Conservation (phyloP, 768 basidiomycete genomes). For the Auriscalpium orientale region DNA sequence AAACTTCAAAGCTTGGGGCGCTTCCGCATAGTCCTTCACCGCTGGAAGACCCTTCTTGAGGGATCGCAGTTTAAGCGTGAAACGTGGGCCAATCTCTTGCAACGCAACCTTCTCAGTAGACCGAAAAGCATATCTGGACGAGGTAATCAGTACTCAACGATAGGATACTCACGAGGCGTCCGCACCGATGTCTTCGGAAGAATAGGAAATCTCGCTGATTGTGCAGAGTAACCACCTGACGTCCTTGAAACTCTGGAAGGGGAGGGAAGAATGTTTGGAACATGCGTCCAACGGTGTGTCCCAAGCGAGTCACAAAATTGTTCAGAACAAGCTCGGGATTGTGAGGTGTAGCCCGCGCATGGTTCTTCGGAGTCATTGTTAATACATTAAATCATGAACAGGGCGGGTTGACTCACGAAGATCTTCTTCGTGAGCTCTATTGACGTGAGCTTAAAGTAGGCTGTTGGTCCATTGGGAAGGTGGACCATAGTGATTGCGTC, state of each 20-base stretch:
- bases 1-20: conserved; percentile 48
- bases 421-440: conserved; percentile 82
- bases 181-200: conserved; percentile 89
- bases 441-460: conserved; percentile 91
- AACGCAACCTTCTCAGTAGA: conserved; percentile 85
- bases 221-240: conserved; percentile 95
- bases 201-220: conserved; percentile 98
- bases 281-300: conserved; percentile 88
- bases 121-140: conserved; percentile 78
- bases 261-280: conserved; percentile 97
- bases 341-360: conserved; percentile 88
- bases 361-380: conserved; percentile 46
- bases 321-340: conserved; percentile 94
- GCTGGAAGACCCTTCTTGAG: conserved; percentile 84
- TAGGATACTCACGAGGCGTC: neutral
- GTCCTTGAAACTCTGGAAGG: conserved; percentile 88
- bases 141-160: conserved; percentile 7
- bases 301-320: conserved; percentile 88
- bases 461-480: conserved; percentile 87
- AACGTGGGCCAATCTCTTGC: conserved; percentile 97
- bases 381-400: neutral
- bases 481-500: conserved; percentile 91
- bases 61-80: conserved; percentile 89
- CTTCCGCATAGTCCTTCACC: conserved; percentile 61
- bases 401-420: conserved; percentile 43